Evolutionary conservation across 73 alveolate species (phyloP).

Genomic region (Tetrahymena malaccensis): DNA sequence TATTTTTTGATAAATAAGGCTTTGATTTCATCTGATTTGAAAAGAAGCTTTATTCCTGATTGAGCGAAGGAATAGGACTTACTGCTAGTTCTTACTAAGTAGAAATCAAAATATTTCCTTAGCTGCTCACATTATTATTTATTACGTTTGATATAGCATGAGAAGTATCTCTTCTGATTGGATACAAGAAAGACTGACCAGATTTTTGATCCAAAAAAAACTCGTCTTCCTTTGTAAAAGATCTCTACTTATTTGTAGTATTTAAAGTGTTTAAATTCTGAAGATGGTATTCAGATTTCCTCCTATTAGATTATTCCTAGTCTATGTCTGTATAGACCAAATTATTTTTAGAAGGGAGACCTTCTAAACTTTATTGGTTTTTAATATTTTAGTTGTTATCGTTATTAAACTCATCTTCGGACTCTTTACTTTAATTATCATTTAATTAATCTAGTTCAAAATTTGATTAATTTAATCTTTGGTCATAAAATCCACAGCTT

Average conservation of each 20-base stretch:
- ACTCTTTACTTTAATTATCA: not conserved
- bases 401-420: not conserved
- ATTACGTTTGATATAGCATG: not conserved
- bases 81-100: not conserved
- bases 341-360: not conserved
- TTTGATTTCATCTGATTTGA: not conserved
- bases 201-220: not conserved
- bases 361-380: not conserved
- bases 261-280: not conserved
- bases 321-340: not conserved
- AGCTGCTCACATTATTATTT: not conserved
- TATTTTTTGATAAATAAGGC: not conserved
- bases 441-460: not conserved
- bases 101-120: not conserved
- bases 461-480: not conserved
- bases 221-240: not conserved
- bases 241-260: not conserved
- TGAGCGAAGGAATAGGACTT: not conserved
- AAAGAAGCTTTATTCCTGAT: not conserved
- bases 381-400: not conserved
- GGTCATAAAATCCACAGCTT: not conserved
- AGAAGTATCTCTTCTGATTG: not conserved
- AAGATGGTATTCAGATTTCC: not conserved
- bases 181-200: not conserved
- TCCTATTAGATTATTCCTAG: not conserved